Percentiles rank a stretch among this genome's conserved stretches.
These are phyloP conservation scores for Kodamaea plutei DNA, from an alignment of 1,139 yeast genomes.

Conservation along the genomic window DNA sequence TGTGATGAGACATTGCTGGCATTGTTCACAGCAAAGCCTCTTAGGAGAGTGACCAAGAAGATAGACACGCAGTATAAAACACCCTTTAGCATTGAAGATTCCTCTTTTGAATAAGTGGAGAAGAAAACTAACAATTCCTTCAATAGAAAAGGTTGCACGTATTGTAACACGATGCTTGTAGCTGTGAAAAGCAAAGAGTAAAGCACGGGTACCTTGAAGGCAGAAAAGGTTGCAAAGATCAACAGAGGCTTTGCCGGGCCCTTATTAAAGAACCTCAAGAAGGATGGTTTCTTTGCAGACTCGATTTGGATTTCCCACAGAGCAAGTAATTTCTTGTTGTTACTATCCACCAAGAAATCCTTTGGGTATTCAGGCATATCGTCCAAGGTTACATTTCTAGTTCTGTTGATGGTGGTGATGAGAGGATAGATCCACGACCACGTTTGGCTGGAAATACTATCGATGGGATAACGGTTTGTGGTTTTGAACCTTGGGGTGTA, in stretches of 20 bases:
- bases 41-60: conserved; percentile 14
- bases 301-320: no score
- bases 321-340: no score
- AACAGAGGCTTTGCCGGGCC: conserved; percentile 21
- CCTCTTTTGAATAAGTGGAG: conserved; percentile 5
- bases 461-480: conserved; percentile 2
- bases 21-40: conserved; percentile 20
- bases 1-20: conserved; percentile 24
- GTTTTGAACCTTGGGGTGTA: conserved; percentile 16
- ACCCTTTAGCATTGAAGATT: conserved; percentile 22
- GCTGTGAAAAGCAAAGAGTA: conserved; percentile 11
- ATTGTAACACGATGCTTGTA: conserved; percentile 11
- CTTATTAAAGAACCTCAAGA: no score
- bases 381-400: conserved; percentile 17
- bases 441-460: conserved; percentile 17
- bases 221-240: conserved; percentile 12
- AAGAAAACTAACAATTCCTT: conserved; percentile 20
- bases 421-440: conserved; percentile 25
- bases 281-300: no score
- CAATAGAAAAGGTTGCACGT: conserved; percentile 21
- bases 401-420: conserved; percentile 19
- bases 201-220: conserved; percentile 11
- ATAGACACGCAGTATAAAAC: conserved; percentile 17
- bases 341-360: no score
- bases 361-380: no score